Evolutionary conservation across 164 flowering plant species (phyloP).

Genomic region (Magnolia changhungtana): DNA sequence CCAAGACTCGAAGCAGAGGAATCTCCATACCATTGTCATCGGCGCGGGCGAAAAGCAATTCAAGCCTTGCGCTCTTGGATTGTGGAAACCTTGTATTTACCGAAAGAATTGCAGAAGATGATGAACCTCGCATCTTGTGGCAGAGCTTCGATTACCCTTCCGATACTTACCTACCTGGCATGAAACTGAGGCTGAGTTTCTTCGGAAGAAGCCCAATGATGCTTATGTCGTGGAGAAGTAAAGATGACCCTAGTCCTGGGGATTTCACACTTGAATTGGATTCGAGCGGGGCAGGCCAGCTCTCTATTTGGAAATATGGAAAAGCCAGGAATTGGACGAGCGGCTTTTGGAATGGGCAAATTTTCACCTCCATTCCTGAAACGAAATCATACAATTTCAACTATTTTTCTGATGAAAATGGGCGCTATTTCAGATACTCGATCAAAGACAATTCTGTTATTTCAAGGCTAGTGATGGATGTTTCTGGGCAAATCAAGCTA

Average conservation of each 20-base stretch:
- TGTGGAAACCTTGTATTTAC: conserved; percentile 7
- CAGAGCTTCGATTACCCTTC: conserved; percentile 19
- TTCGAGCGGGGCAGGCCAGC: not conserved
- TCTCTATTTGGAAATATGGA: not conserved
- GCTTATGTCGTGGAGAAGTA: not conserved
- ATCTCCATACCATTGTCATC: not conserved
- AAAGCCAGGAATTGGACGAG: not conserved
- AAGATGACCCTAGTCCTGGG: conserved; percentile 6
- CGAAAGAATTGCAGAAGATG: not conserved
- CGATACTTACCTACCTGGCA: conserved; percentile 10
- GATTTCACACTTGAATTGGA: not conserved
- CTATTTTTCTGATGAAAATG: not conserved
- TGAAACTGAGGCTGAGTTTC: conserved; percentile 6
- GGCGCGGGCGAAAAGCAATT: not conserved
- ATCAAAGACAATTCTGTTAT: not conserved
- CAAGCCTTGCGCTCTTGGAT: not conserved
- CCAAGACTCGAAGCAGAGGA: not conserved
- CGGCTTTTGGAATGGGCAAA: not conserved
- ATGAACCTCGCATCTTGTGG: not conserved
- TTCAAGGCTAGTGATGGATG: not conserved
- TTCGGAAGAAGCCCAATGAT: not conserved
- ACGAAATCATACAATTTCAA: not conserved
- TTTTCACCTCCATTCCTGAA: not conserved
- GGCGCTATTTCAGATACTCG: not conserved
- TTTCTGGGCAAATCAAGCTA: not conserved